Evolutionary conservation across 2,329 filamentous ascomycete species (phyloP).

Genomic region (Thielaviopsis musarum): DNA sequence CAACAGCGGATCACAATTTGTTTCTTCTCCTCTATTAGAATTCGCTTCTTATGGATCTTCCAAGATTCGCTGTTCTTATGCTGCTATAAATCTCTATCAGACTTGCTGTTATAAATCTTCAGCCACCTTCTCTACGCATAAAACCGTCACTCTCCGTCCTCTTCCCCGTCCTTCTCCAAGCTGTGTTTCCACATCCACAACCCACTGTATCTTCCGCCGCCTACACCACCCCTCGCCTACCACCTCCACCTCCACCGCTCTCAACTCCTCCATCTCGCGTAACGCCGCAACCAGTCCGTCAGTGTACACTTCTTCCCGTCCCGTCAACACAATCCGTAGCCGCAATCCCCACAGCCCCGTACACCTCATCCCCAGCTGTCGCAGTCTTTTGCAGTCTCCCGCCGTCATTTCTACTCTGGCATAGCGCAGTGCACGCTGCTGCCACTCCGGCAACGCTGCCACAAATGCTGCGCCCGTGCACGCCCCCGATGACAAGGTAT

Average conservation of each 20-base stretch:
- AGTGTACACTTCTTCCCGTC: not conserved
- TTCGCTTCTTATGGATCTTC: too few species aligned
- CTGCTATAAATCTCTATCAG: too few species aligned
- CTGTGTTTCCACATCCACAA: not conserved
- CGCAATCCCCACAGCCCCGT: not conserved
- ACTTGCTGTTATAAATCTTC: too few species aligned
- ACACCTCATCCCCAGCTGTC: not conserved
- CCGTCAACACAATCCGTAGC: not conserved
- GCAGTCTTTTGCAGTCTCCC: slow-evolving; percentile 18
- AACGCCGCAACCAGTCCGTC: not conserved
- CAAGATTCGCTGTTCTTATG: too few species aligned
- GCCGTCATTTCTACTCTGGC: slow-evolving; percentile 25
- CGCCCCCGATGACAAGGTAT: slow-evolving; percentile 29
- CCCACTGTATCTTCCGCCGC: not conserved
- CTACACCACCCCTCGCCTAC: not conserved
- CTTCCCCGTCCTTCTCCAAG: not conserved
- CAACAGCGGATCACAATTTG: too few species aligned
- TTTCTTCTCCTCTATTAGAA: too few species aligned
- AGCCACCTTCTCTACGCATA: not conserved
- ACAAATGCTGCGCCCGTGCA: slow-evolving; percentile 24
- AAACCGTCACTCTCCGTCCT: not conserved
- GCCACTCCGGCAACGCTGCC: slow-evolving; percentile 23
- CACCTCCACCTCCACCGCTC: not conserved
- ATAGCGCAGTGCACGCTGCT: slow-evolving; percentile 24
- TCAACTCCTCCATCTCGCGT: not conserved